A percentile compares a stretch with the other conserved stretches of the same genome.
phyloP scores from a whole-genome alignment of 202 grass and related monocot species.

The Zoysia matrella region DNA sequence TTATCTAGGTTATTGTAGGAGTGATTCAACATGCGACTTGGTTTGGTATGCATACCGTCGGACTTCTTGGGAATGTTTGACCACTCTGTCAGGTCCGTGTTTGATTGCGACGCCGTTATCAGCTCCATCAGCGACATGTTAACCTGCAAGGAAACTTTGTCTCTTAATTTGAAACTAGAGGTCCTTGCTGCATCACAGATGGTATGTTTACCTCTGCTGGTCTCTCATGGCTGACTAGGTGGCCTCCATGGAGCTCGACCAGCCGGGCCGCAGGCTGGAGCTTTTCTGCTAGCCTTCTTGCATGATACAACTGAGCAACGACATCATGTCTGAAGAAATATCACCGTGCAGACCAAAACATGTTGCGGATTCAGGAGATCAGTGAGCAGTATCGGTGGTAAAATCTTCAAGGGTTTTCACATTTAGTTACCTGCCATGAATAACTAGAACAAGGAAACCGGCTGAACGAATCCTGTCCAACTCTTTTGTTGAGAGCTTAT shows the following conservation, averaged over 20 bases:
- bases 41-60: conserved; percentile 27
- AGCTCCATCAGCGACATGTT: conserved; percentile 69
- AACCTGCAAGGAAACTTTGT: conserved; percentile 47
- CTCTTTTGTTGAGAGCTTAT: conserved; percentile 62
- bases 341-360: background rate
- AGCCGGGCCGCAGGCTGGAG: conserved; percentile 68
- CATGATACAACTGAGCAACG: conserved; percentile 71
- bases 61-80: conserved; percentile 47
- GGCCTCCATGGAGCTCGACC: conserved; percentile 74
- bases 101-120: conserved; percentile 74
- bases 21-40: background rate
- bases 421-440: conserved; percentile 70
- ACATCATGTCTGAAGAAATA: conserved; percentile 63
- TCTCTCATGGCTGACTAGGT: conserved; percentile 82
- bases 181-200: background rate
- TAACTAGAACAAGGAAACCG: conserved; percentile 65
- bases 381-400: background rate
- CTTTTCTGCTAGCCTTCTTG: conserved; percentile 65
- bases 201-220: conserved; percentile 52
- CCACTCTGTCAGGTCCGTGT: conserved; percentile 61
- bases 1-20: background rate
- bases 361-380: background rate
- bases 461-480: conserved; percentile 62
- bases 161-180: background rate
- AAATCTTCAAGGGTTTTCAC: background rate